These are phyloP conservation scores for Penicillium hordei DNA, from an alignment of 2,329 filamentous ascomycete species.

Conservation along the genomic window DNA sequence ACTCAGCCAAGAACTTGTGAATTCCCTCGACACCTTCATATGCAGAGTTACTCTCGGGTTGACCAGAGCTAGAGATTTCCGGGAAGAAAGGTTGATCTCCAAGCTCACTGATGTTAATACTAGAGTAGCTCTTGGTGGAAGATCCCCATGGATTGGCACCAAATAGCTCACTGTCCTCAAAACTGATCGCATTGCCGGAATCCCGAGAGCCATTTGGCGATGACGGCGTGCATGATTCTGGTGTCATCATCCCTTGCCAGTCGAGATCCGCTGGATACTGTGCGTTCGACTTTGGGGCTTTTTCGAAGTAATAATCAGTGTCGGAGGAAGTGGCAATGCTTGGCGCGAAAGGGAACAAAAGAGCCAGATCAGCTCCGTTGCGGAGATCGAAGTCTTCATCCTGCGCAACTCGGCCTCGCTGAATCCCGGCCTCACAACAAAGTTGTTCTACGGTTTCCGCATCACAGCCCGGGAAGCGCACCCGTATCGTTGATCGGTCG, in stretches of 20 bases:
- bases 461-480: conserved; percentile 91
- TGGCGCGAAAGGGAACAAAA: conserved; percentile 85
- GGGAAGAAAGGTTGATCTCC: conserved; percentile 42
- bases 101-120: conserved; percentile 55
- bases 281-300: conserved; percentile 33
- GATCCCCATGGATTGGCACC: conserved; percentile 56
- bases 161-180: conserved; percentile 46
- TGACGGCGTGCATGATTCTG: conserved; percentile 29
- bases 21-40: conserved; percentile 67
- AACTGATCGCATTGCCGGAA: conserved; percentile 36
- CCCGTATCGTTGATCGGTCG: conserved; percentile 65
- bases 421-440: conserved; percentile 83
- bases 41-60: conserved; percentile 45
- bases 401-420: conserved; percentile 74
- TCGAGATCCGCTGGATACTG: conserved; percentile 48
- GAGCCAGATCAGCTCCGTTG: conserved; percentile 68
- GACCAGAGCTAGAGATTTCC: conserved; percentile 40
- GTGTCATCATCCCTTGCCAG: conserved; percentile 59
- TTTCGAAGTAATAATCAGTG: conserved; percentile 44
- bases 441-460: conserved; percentile 75
- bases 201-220: conserved; percentile 26
- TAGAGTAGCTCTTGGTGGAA: conserved; percentile 57
- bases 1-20: conserved; percentile 64
- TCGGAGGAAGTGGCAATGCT: conserved; percentile 51
- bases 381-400: conserved; percentile 72